phyloP scores from a whole-genome alignment of 2,329 filamentous ascomycete species.

The Fusarium citri region DNA sequence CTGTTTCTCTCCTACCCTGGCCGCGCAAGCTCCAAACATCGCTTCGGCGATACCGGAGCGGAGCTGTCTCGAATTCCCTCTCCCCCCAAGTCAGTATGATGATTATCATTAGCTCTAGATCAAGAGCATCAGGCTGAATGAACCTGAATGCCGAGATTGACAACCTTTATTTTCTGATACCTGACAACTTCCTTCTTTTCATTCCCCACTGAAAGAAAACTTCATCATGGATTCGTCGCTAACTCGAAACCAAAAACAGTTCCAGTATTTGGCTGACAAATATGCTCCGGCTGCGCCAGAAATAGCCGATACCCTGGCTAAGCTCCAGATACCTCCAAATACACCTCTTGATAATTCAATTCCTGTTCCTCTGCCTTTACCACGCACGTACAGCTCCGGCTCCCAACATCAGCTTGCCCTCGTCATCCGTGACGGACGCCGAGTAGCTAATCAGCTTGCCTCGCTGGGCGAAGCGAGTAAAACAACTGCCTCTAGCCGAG shows the following conservation, averaged over 20 bases:
- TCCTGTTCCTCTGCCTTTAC: conserved; percentile 67
- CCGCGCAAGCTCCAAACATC: conserved; percentile 22
- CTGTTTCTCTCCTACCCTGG: conserved; percentile 8
- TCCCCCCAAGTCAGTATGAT: conserved; percentile 51
- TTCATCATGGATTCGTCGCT: conserved; percentile 35
- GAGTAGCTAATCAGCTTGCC: conserved; percentile 65
- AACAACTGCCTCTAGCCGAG: conserved; percentile 62
- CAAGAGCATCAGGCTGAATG: conserved; percentile 71
- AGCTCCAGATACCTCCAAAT: conserved; percentile 72
- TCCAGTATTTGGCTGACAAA: conserved; percentile 74
- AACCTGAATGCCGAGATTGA: conserved; percentile 68
- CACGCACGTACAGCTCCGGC: conserved; percentile 57
- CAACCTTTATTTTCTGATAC: conserved; percentile 59
- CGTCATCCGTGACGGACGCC: conserved; percentile 72
- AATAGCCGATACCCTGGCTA: conserved; percentile 73
- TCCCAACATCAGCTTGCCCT: conserved; percentile 68
- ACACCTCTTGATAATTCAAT: conserved; percentile 61
- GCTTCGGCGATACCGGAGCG: conserved; percentile 46
- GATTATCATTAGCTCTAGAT: conserved; percentile 82
- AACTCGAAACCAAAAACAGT: conserved; percentile 57
- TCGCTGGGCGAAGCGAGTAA: conserved; percentile 63
- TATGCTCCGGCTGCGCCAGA: conserved; percentile 74
- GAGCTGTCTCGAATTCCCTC: conserved; percentile 22
- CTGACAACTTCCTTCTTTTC: conserved; percentile 32
- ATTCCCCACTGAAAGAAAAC: not conserved